Evolutionary conservation across 2,329 filamentous ascomycete genomes (phyloP), one percentile per base, ranked within the genome.

Genomic region (Pestalotiopsis sp.): DNA sequence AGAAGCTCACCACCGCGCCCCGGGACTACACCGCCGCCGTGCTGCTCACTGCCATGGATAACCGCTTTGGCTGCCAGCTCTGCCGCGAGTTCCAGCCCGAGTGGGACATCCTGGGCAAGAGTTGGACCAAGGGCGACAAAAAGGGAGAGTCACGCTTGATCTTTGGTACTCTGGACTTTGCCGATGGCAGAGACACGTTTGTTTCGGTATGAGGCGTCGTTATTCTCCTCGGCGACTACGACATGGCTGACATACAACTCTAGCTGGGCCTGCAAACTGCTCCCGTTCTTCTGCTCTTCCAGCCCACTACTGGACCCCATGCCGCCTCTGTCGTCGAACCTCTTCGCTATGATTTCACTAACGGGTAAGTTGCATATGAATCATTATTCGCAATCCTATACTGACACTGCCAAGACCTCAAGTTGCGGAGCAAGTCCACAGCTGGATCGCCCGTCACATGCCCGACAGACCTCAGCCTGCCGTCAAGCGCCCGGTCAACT

Each of bases 231-330:
- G 4, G 14, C 25, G 13, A 25, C 23, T n/a, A 36, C 27, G 6
- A 27, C 57, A 17, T 13, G 12, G 13, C 67, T 59, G 7, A 59
- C 45, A 13, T 17, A 3, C 67, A 17, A 39, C 56, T 72, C 56
- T 74, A 98, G 95, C 88, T 98, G 74, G 91, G 93, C 81, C 90
- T 99, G 57, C 93, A 97, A 90, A 98, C 95, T 61, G 96, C 96
- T 6, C 96, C 96, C 1, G 92, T 98, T 52, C 86, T 99, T 58
- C 84, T 98, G 59, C 84, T 97, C 73, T 98, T 96, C 85, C 93
- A 90, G 71, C 94, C 96, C 27, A 98, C 95, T 4, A 82, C 86
- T 68, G 96, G 96, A 20, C 92, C 93, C 31, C 88, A 94, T 79
- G 94, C 95, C 65, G 91, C 89, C 73, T 77, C 88, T 60, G 89